phyloP scores from a whole-genome alignment of 371 early-diverging fungal species.

The Apophysomyces elegans region DNA sequence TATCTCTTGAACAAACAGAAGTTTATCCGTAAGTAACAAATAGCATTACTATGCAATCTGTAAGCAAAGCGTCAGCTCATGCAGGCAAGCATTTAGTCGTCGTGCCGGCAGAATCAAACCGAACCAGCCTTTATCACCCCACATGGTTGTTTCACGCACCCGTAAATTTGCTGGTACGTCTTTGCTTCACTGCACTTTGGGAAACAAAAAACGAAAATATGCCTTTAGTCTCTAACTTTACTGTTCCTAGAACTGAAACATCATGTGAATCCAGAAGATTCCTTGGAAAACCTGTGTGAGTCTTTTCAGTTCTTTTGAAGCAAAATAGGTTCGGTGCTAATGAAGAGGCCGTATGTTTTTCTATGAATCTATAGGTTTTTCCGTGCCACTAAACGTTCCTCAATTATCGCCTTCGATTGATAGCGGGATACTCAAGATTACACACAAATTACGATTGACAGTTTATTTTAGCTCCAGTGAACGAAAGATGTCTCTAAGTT shows the following conservation, averaged over 20 bases:
- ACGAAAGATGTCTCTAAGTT: conserved; percentile 25
- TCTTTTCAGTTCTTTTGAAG: not conserved
- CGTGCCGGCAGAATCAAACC: conserved; percentile 16
- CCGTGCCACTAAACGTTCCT: conserved; percentile 6
- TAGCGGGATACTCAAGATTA: conserved; percentile 16
- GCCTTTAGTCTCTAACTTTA: not conserved
- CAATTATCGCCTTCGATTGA: conserved; percentile 20
- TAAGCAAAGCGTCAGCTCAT: no score
- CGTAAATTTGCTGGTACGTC: conserved; percentile 10
- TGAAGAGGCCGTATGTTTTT: not conserved
- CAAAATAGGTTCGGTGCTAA: not conserved
- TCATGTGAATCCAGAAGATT: conserved; percentile 3
- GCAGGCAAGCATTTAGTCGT: not conserved
- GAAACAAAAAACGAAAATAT: no score
- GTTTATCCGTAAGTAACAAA: conserved; percentile 34
- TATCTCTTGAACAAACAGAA: conserved; percentile 34
- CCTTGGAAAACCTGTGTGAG: conserved; percentile 1
- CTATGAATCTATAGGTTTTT: conserved; percentile 5
- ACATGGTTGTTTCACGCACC: conserved; percentile 11
- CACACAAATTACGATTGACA: conserved; percentile 22
- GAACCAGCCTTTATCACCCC: conserved; percentile 1
- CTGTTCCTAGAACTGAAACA: conserved; percentile 3
- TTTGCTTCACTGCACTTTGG: not conserved
- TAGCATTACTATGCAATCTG: not conserved
- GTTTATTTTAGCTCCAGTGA: conserved; percentile 18